Conservation (phyloP, 495 filamentous ascomycete species). For the Xylaria castorea region DNA sequence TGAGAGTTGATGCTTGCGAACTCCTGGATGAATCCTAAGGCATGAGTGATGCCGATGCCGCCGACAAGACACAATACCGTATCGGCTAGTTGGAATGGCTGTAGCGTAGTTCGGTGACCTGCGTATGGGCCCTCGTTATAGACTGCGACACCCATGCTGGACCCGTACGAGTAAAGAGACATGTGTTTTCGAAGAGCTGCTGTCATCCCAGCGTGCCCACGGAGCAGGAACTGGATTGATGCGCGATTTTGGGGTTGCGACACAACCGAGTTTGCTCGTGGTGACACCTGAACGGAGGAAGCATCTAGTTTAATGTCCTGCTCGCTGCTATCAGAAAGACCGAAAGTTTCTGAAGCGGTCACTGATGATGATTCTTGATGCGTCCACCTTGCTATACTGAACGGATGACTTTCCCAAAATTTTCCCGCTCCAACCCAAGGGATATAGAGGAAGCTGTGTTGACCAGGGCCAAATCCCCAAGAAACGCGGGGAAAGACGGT, state of each 20-base stretch:
- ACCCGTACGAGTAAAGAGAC: neutral
- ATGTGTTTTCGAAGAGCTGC: neutral
- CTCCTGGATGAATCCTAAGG: slow-evolving; percentile 14
- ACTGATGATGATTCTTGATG: neutral
- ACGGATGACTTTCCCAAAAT: neutral
- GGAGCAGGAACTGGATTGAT: slow-evolving; percentile 11
- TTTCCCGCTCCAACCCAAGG: neutral
- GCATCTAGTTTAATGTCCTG: neutral
- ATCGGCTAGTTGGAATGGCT: slow-evolving; percentile 7
- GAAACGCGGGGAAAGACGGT: neutral
- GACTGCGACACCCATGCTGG: slow-evolving; percentile 2
- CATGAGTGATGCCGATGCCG: slow-evolving; percentile 20
- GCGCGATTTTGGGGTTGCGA: neutral
- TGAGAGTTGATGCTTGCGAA: neutral
- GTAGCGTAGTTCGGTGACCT: slow-evolving; percentile 2
- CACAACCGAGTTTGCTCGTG: neutral
- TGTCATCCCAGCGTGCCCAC: slow-evolving; percentile 16
- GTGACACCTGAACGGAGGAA: neutral
- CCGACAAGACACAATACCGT: slow-evolving; percentile 13
- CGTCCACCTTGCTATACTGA: neutral
- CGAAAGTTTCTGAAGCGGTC: neutral
- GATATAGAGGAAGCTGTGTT: neutral
- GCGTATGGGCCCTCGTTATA: slow-evolving; percentile 20
- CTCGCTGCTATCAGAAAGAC: neutral
- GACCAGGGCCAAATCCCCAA: neutral